Percentiles rank a stretch among this genome's conserved stretches.
Conservation (phyloP, 2,329 filamentous ascomycete genomes). For the Cercospora beticola region DNA sequence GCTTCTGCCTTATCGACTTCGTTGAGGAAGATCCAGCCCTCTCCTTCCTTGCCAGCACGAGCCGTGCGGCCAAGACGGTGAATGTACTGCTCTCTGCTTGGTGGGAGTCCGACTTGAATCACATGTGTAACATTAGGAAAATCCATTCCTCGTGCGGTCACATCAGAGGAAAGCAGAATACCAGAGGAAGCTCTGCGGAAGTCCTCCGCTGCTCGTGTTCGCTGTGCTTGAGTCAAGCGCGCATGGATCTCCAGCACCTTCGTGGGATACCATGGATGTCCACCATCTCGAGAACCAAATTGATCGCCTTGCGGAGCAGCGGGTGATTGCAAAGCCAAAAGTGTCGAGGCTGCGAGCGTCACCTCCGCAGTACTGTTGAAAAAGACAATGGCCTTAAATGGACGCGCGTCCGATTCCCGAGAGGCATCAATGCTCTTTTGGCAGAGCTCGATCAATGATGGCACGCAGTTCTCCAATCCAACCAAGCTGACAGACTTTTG, state of each 20-base stretch:
- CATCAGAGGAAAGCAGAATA: constrained; percentile 50
- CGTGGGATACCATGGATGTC: constrained; percentile 36
- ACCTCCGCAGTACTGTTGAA: constrained; percentile 77
- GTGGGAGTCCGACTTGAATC: constrained; percentile 51
- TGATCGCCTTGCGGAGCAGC: constrained; percentile 28
- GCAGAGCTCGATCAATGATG: constrained; percentile 74
- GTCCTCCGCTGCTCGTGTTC: constrained; percentile 67
- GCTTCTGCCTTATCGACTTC: constrained; percentile 54
- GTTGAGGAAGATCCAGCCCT: constrained; percentile 67
- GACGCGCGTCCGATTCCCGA: constrained; percentile 46
- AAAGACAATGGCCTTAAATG: constrained; percentile 97
- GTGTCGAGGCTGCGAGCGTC: constrained; percentile 60
- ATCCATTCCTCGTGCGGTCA: constrained; percentile 55
- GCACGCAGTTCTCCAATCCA: constrained; percentile 73
- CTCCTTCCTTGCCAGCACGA: constrained; percentile 70
- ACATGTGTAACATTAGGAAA: constrained; percentile 55
- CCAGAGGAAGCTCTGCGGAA: constrained; percentile 68
- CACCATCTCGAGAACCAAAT: constrained; percentile 28
- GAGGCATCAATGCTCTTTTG: constrained; percentile 42
- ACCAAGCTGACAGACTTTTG: constrained; percentile 70
- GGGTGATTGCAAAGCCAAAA: constrained; percentile 44
- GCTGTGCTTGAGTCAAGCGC: constrained; percentile 66
- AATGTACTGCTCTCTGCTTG: constrained; percentile 50
- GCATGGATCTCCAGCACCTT: constrained; percentile 71
- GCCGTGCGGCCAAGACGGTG: constrained; percentile 54